phyloP scores from a whole-genome alignment of 345 rosid genomes.

The Eucalyptus sideroxylon region DNA sequence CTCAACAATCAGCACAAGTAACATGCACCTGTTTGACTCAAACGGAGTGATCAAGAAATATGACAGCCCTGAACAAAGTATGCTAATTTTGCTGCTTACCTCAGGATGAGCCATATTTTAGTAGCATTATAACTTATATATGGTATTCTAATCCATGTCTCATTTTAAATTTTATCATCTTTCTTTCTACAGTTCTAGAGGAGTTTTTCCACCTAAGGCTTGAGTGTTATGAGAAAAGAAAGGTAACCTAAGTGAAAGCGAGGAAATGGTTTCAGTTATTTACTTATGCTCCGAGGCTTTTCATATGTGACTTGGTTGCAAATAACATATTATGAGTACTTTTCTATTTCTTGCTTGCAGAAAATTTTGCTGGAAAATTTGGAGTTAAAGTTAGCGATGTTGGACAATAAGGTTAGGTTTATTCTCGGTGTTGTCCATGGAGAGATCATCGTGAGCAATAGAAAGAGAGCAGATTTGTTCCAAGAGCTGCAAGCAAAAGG shows the following conservation, averaged over 20 bases:
- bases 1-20: constrained; percentile 51
- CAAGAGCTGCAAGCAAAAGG: constrained; percentile 63
- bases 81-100: not conserved
- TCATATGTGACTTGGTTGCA: not conserved
- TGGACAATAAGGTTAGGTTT: constrained; percentile 84
- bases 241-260: constrained; percentile 18
- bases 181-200: constrained; percentile 52
- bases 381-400: constrained; percentile 49
- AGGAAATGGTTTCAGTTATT: not conserved
- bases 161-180: not conserved
- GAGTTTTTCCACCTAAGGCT: constrained; percentile 74
- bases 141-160: not conserved
- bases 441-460: constrained; percentile 77
- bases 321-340: not conserved
- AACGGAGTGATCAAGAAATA: constrained; percentile 71
- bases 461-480: constrained; percentile 75
- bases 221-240: constrained; percentile 54
- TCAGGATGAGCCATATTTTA: not conserved
- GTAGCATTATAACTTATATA: not conserved
- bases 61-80: constrained; percentile 78
- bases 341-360: constrained; percentile 18
- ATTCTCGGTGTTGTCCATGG: constrained; percentile 84
- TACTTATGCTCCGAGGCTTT: not conserved
- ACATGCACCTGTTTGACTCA: constrained; percentile 92
- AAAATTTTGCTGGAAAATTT: constrained; percentile 41